Conservation (phyloP, 352 stramenopile species). For the Phytophthora colocasiae region DNA sequence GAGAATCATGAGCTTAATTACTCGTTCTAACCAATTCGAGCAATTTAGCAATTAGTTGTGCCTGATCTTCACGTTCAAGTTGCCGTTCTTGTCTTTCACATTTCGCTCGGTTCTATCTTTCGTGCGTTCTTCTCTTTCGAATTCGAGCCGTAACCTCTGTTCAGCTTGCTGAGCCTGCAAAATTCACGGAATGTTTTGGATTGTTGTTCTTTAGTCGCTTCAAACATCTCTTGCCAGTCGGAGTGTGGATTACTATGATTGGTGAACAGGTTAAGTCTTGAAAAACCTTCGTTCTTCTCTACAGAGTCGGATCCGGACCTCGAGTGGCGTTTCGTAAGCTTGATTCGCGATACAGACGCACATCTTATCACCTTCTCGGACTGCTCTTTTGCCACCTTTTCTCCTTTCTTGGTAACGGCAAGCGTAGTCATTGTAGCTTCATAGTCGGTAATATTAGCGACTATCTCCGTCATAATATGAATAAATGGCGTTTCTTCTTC, state of each 20-base stretch:
- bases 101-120: conserved; percentile 8
- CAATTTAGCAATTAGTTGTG: conserved; percentile 7
- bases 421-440: too few species aligned
- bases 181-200: conserved; percentile 4
- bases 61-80: conserved; percentile 9
- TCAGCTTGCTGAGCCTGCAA: conserved; percentile 6
- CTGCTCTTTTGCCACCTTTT: too few species aligned
- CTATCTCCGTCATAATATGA: too few species aligned
- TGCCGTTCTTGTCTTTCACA: conserved; percentile 1
- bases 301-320: neutral
- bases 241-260: neutral
- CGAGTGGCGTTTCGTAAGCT: too few species aligned
- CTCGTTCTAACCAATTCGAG: neutral
- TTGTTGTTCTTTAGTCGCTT: neutral
- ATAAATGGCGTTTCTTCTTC: too few species aligned
- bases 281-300: neutral
- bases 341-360: too few species aligned
- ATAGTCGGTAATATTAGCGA: too few species aligned
- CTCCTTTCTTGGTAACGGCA: too few species aligned
- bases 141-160: neutral
- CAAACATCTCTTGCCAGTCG: neutral
- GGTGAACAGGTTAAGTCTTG: too few species aligned
- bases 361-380: too few species aligned
- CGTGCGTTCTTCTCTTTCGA: conserved; percentile 8
- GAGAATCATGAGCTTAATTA: neutral